Percentiles rank a stretch among this genome's conserved stretches.
These are phyloP conservation scores for Aspergillus brasiliensis DNA, from an alignment of 2,329 filamentous ascomycete species.

Conservation along the genomic window DNA sequence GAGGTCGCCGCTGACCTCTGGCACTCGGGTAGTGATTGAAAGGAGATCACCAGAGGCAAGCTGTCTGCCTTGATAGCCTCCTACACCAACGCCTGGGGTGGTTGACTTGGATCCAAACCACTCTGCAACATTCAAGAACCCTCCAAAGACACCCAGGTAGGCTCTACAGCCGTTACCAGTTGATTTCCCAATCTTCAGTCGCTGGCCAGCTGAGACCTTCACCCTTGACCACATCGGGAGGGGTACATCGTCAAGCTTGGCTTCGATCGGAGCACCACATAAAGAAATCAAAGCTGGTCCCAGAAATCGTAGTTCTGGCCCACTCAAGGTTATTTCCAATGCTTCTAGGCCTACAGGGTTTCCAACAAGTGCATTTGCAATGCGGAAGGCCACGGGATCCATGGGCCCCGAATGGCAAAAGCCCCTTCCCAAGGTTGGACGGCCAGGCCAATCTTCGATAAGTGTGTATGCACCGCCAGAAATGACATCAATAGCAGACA, in stretches of 20 bases:
- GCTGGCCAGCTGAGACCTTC: slow-evolving; percentile 54
- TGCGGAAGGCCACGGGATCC: slow-evolving; percentile 60
- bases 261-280: slow-evolving; percentile 58
- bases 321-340: slow-evolving; percentile 62
- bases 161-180: slow-evolving; percentile 56
- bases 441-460: slow-evolving; percentile 61
- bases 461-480: slow-evolving; percentile 60
- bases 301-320: slow-evolving; percentile 61
- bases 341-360: slow-evolving; percentile 56
- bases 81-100: slow-evolving; percentile 58
- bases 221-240: slow-evolving; percentile 60
- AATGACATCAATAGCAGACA: slow-evolving; percentile 58
- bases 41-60: slow-evolving; percentile 59
- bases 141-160: slow-evolving; percentile 61
- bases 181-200: slow-evolving; percentile 58
- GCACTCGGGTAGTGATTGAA: slow-evolving; percentile 45
- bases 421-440: slow-evolving; percentile 59
- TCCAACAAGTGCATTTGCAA: slow-evolving; percentile 63
- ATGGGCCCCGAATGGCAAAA: slow-evolving; percentile 64
- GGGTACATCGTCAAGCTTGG: slow-evolving; percentile 51
- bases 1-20: slow-evolving; percentile 34
- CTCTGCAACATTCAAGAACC: slow-evolving; percentile 56
- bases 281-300: slow-evolving; percentile 58
- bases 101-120: slow-evolving; percentile 64
- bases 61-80: slow-evolving; percentile 61